Evolutionary conservation across 2,329 filamentous ascomycete genomes (phyloP).

Genomic region (Triangularia verruculosa): DNA sequence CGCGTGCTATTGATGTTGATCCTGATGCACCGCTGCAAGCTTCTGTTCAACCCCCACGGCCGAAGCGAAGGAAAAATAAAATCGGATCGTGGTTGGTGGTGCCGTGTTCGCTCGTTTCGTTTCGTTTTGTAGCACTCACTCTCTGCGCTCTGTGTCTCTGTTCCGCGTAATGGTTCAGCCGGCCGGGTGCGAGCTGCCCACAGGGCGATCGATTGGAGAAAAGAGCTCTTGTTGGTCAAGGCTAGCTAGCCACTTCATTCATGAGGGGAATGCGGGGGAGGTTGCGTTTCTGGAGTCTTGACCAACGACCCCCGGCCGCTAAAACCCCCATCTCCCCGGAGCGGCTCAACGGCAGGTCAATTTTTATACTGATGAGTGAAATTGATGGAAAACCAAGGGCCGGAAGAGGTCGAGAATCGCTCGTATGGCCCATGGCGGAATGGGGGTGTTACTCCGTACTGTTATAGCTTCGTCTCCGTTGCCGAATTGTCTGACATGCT

Average conservation of each 20-base stretch:
- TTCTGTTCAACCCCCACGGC: neutral
- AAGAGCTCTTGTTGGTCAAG: neutral
- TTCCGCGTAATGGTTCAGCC: constrained; percentile 6
- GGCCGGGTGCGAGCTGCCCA: neutral
- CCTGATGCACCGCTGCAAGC: neutral
- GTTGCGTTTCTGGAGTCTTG: neutral
- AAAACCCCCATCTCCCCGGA: neutral
- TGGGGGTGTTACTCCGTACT: neutral
- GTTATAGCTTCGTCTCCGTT: neutral
- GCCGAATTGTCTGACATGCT: constrained; percentile 3
- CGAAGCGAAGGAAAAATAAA: neutral
- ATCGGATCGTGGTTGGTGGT: neutral
- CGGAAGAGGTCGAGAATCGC: constrained; percentile 1
- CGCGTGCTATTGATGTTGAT: neutral
- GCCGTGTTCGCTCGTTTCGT: constrained; percentile 1
- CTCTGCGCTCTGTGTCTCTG: neutral
- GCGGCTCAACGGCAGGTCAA: neutral
- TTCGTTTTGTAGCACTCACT: constrained; percentile 2
- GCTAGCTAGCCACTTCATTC: neutral
- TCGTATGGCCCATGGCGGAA: neutral
- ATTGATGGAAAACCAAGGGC: neutral
- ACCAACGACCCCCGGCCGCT: neutral
- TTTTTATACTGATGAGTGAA: neutral
- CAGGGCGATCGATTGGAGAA: constrained; percentile 8
- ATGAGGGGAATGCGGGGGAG: constrained; percentile 9